phyloP scores from a whole-genome alignment of 2,329 filamentous ascomycete genomes.

The Aspergillus candidus region DNA sequence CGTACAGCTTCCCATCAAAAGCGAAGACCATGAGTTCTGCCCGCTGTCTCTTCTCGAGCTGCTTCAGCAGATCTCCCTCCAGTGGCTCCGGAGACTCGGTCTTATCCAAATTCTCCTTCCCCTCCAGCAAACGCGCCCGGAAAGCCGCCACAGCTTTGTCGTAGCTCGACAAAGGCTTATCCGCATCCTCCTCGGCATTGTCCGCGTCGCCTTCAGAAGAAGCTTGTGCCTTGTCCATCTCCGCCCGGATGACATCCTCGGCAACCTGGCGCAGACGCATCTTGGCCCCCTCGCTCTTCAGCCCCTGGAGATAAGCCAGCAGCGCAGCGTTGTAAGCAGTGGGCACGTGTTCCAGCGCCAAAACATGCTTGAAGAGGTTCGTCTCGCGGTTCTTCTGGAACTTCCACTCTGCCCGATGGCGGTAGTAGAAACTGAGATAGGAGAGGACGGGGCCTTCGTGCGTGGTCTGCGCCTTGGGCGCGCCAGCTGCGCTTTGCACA shows the following conservation, averaged over 20 bases:
- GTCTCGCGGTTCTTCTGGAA: slow-evolving; percentile 94
- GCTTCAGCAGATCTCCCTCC: slow-evolving; percentile 21
- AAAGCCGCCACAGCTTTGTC: slow-evolving; percentile 51
- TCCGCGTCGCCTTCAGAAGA: slow-evolving; percentile 13
- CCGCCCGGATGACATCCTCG: slow-evolving; percentile 48
- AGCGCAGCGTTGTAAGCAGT: slow-evolving; percentile 63
- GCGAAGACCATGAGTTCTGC: slow-evolving; percentile 35
- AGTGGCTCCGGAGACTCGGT: slow-evolving; percentile 17
- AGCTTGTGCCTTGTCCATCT: slow-evolving; percentile 29
- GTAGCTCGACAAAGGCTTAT: slow-evolving; percentile 20
- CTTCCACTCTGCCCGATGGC: slow-evolving; percentile 70
- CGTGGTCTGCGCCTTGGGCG: slow-evolving; percentile 10
- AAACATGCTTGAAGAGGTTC: slow-evolving; percentile 74
- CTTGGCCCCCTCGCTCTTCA: slow-evolving; percentile 68
- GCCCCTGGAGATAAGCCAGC: slow-evolving; percentile 68
- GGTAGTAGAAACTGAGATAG: slow-evolving; percentile 72
- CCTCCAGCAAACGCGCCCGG: slow-evolving; percentile 22
- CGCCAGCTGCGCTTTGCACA: slow-evolving; percentile 12
- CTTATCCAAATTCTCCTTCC: slow-evolving; percentile 20
- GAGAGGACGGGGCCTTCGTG: slow-evolving; percentile 55
- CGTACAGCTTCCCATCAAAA: slow-evolving; percentile 23
- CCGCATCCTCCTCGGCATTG: slow-evolving; percentile 12
- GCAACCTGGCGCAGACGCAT: slow-evolving; percentile 61
- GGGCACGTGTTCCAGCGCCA: slow-evolving; percentile 66
- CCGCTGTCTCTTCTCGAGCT: slow-evolving; percentile 31